Evolutionary conservation across 2,329 filamentous ascomycete species (phyloP), one percentile per base, ranked within the genome.

Genomic region (Xylaria sp.): DNA sequence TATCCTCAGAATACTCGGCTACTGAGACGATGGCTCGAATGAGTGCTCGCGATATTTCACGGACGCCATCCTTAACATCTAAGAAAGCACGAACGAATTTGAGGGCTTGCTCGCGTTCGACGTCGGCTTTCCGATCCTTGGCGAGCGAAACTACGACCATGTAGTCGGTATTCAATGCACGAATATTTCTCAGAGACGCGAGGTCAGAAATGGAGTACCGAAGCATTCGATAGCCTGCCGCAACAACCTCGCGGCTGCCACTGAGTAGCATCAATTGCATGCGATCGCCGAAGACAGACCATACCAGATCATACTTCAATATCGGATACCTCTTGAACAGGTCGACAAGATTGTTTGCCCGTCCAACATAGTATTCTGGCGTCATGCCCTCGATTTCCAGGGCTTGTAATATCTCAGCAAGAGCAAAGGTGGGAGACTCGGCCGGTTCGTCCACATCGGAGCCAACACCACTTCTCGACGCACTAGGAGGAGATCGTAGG

Each of bases 261-360:
- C 95, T 98, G 65, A 99, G 84, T 24, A 99, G 89, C 93, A 99
- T 97, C 73, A 93, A 90, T 81, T 99, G 96, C 84, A 98, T 94
- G 51, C 96, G 89, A 57, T 97, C 82, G 1, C 97, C 96, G 80
- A 99, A 99, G 1, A 97, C 90, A 3, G 94, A 92, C 96, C 96
- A 99, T 1, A 93, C 94, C 57, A 99, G 83, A 79, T 99, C 97
- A 79, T 98, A 98, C 78, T 99, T 99, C 65, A 99, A 85, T 1
- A 93, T 95, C 1, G 94, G 93, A 79, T 98, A 90, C 61, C 93
- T 88, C 79, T 95, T 97, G 82, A 99, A 97, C n/a, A 99, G 85
- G 70, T 97, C 93, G n/a, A 98, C 96, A 8, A 99, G 85, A 71
- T 89, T 92, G 78, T 99, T 99, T 30, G 94, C 94, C 69, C 93